These are phyloP conservation scores for Solanum tarijense DNA, from an alignment of 257 asterid genomes.

Conservation along the genomic window DNA sequence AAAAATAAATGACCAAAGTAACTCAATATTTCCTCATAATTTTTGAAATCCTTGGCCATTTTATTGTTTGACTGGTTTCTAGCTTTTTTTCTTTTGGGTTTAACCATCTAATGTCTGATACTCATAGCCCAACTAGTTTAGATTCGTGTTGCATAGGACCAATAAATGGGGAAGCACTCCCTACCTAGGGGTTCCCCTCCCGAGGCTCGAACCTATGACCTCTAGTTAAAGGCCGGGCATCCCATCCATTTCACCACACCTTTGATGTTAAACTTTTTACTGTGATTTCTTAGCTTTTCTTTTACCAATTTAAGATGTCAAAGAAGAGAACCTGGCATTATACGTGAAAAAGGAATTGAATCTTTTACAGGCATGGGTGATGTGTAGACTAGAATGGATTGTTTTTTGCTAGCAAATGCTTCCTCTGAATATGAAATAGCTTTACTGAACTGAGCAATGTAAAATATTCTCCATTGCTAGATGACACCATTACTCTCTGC, in stretches of 20 bases:
- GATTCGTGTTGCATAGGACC: neutral
- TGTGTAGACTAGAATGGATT: neutral
- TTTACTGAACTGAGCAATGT: neutral
- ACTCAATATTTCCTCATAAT: neutral
- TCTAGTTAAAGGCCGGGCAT: neutral
- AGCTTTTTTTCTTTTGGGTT: neutral
- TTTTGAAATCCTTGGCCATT: neutral
- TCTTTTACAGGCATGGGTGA: neutral
- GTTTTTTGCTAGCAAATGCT: neutral
- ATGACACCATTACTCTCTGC: neutral
- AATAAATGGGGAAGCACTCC: neutral
- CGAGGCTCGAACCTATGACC: neutral
- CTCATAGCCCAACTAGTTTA: neutral
- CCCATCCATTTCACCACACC: neutral
- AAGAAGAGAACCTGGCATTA: neutral
- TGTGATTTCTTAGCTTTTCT: neutral
- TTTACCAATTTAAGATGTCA: neutral
- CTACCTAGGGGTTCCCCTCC: neutral
- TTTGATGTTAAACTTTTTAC: neutral
- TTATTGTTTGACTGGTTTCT: neutral
- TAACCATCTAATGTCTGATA: neutral
- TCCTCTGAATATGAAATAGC: neutral
- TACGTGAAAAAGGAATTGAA: neutral
- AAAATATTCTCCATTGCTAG: neutral
- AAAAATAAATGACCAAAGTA: neutral